Conservation (phyloP, 495 filamentous ascomycete genomes). For the Articulospora tetracladia region DNA sequence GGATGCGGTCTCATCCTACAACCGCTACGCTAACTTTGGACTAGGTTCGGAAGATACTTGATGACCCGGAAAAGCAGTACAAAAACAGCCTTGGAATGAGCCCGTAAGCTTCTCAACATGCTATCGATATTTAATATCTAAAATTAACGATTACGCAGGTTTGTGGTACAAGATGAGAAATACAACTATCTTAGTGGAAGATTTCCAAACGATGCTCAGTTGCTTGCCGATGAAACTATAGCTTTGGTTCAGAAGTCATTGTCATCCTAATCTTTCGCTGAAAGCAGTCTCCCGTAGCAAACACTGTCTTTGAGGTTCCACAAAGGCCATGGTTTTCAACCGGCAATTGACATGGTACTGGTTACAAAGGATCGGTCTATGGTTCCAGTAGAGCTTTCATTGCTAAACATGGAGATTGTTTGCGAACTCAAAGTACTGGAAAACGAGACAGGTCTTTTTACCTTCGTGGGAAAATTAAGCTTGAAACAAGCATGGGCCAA, state of each 20-base stretch:
- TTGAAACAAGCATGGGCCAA: not conserved
- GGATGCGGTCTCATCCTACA: not conserved
- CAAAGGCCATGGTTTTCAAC: no score
- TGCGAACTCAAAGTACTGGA: no score
- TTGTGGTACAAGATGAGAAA: slow-evolving; percentile 44
- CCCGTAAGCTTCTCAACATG: slow-evolving; percentile 41
- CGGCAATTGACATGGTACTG: no score
- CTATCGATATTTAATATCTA: not conserved
- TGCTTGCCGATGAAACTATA: slow-evolving; percentile 43
- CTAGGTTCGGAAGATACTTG: slow-evolving; percentile 44
- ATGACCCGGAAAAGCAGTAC: slow-evolving; percentile 40
- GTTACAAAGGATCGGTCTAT: no score
- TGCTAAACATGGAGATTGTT: no score
- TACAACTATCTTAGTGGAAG: slow-evolving; percentile 52
- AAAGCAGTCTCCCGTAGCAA: not conserved
- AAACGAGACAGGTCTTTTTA: no score
- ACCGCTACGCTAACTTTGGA: not conserved
- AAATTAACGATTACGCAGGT: slow-evolving; percentile 30
- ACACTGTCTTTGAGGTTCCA: no score
- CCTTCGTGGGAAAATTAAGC: not conserved
- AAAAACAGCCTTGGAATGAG: slow-evolving; percentile 40
- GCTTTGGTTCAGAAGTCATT: slow-evolving; percentile 31
- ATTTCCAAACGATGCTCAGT: slow-evolving; percentile 44
- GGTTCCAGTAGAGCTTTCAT: no score
- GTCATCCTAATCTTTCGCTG: not conserved